Base-by-base conservation (phyloP, 768 basidiomycete genomes). In the Rhizopogon rudus region DNA sequence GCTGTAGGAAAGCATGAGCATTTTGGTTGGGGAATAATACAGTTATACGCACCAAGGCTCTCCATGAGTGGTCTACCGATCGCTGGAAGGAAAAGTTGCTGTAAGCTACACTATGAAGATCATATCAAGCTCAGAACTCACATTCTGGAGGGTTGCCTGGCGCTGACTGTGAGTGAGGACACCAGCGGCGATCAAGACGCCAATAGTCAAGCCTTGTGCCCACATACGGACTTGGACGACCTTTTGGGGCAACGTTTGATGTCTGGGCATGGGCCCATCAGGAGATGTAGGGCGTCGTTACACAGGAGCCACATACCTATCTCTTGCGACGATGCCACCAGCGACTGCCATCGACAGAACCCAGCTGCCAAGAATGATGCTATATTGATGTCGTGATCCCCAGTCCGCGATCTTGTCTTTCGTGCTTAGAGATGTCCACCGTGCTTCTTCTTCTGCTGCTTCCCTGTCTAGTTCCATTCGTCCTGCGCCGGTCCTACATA, bases 161-260 rank as follows among this genome's bases (percentile, higher is more conserved):
- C 79, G 76, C 54, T 73, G 75, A 37, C 71, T 64, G 29, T 82
- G 82, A 2, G 86, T 83, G 28, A 91, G 69, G 5, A 81, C 81
- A 59, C 87, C 89, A 13, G 88, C 88, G 3, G 72, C 84, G 54
- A 90, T 77, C 29, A 91, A 70, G 25, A 91, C 75, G 39, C 87
- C 88, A 44, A 92, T 82, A 0, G 89, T 92, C 55, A 91, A 67
- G 3, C 87, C 89, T 60, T 92, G 89, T 3, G 89, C 89, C 88
- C 88, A 91, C 86, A 91, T 87, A 80, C 90, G 88, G 33, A 86
- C 88, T 69, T 92, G 90, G 3, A 93, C 90, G 28, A 90, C 73
- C 77, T 77, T 40, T 56, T 81, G 79, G 14, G 79, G 64, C 40
- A 75, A 71, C 1, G 76, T 73, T 63, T 77, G 75, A 56, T 78